Conservation (phyloP, 2,329 filamentous ascomycete species). For the Cladophialophora immunda region DNA sequence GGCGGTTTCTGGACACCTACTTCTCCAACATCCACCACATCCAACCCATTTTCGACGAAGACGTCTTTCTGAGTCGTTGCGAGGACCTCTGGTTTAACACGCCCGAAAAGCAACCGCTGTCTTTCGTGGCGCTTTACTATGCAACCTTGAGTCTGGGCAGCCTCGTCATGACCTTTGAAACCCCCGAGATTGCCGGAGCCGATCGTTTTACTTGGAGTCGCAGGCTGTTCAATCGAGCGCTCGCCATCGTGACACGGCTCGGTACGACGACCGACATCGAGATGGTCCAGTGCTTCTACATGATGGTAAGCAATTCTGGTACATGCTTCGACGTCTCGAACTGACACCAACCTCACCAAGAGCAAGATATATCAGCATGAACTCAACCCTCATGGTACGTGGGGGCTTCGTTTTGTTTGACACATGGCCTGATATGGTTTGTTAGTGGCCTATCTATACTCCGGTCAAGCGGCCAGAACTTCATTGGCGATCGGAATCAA, state of each 20-base stretch:
- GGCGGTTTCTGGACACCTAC: constrained; percentile 57
- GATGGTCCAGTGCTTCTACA: constrained; percentile 51
- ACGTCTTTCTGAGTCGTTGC: constrained; percentile 53
- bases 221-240: constrained; percentile 24
- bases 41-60: constrained; percentile 59
- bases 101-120: constrained; percentile 45
- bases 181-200: constrained; percentile 18
- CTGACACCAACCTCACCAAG: constrained; percentile 38
- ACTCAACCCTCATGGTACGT: constrained; percentile 49
- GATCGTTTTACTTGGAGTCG: constrained; percentile 34
- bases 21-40: constrained; percentile 60
- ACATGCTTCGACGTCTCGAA: no score
- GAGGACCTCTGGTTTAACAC: constrained; percentile 55
- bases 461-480: constrained; percentile 58
- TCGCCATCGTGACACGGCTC: constrained; percentile 17
- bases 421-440: no score
- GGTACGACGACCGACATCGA: constrained; percentile 49
- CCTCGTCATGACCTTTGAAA: constrained; percentile 44
- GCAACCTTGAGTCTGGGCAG: constrained; percentile 58
- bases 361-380: constrained; percentile 62
- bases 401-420: background rate
- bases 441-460: constrained; percentile 59
- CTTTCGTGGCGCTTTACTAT: constrained; percentile 59
- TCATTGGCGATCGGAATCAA: constrained; percentile 60
- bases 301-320: constrained; percentile 24